Evolutionary conservation across 1,284 basidiomycete species (phyloP), one percentile per base, ranked within the genome.

Genomic region (Ceratobasidium sp.): DNA sequence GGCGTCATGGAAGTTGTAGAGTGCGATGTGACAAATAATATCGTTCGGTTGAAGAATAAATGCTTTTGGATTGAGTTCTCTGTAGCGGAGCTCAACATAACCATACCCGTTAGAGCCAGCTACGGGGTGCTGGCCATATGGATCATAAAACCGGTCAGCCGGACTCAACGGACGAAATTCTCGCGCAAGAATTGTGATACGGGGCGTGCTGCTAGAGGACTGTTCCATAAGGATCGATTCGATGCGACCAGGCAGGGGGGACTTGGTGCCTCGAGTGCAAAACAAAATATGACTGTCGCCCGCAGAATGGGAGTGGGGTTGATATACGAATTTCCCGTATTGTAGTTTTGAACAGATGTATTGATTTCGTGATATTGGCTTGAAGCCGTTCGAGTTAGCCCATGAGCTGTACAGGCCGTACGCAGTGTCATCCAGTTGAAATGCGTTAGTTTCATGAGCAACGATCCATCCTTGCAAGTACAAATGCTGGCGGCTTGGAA

Each of bases 11-110:
- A 26, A 60, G 13, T 26, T 10, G 28, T 39, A 60, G 12, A 13
- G n/a, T 7, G 58, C 58, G n/a, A 60, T 3, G 33, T 60, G 58
- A 60, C 58, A 60, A 60, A 60, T 39, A 60, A 60, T 2, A 26
- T 60, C 18, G 23, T 15, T 60, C 1, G 58, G 58, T 60, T 60
- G 9, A 10, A 60, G 13, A 39, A 60, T 60, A 28, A 28, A 60
- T 6, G 58, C 10, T 26, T 20, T 60, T 18, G 33, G 33, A 39
- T 23, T 39, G 58, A 60, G 23, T 23, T 60, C 58, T 9, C 28
- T 12, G 23, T 60, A 60, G 23, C 33, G 28, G 13, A 60, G 23
- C 23, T 39, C 12, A 18, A 18, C n/a, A 13, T 26, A 20, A 28
- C 13, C 23, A 23, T 60, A 60, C 13, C 58, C 58, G 15, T 26